Conservation (phyloP, 768 basidiomycete genomes). For the Lactarius hatsudake region DNA sequence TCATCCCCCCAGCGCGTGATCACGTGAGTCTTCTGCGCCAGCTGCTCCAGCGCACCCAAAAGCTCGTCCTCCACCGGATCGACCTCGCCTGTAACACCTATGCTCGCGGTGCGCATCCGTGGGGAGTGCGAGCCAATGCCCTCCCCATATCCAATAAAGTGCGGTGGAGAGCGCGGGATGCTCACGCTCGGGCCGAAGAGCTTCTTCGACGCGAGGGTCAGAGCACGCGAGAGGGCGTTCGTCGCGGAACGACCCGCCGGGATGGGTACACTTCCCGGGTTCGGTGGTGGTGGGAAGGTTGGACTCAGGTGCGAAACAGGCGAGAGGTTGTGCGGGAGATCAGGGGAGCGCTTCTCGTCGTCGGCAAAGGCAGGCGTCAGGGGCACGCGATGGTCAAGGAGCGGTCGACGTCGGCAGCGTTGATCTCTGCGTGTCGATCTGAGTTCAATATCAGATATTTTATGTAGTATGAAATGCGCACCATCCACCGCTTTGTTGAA, state of each 20-base stretch:
- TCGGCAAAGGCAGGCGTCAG: conserved; percentile 44
- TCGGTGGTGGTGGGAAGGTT: conserved; percentile 68
- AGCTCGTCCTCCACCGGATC: conserved; percentile 82
- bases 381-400: conserved; percentile 51
- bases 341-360: conserved; percentile 42
- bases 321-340: conserved; percentile 33
- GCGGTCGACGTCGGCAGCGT: conserved; percentile 54
- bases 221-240: conserved; percentile 73
- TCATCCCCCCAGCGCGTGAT: conserved; percentile 93
- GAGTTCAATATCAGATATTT: conserved; percentile 8
- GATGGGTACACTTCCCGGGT: conserved; percentile 51
- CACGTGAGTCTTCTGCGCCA: conserved; percentile 95
- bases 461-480: conserved; percentile 35
- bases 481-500: conserved; percentile 92
- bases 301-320: conserved; percentile 29
- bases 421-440: conserved; percentile 52
- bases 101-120: conserved; percentile 40
- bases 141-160: conserved; percentile 35
- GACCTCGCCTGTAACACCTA: conserved; percentile 31
- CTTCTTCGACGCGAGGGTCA: conserved; percentile 80
- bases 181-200: conserved; percentile 59
- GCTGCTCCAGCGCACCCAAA: conserved; percentile 77
- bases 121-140: conserved; percentile 25
- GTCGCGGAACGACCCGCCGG: conserved; percentile 64
- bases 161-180: conserved; percentile 33